Percentiles rank a stretch among this genome's conserved stretches.
These are phyloP conservation scores for Claviceps paspali DNA, from an alignment of 2,329 filamentous ascomycete species.

Conservation along the genomic window DNA sequence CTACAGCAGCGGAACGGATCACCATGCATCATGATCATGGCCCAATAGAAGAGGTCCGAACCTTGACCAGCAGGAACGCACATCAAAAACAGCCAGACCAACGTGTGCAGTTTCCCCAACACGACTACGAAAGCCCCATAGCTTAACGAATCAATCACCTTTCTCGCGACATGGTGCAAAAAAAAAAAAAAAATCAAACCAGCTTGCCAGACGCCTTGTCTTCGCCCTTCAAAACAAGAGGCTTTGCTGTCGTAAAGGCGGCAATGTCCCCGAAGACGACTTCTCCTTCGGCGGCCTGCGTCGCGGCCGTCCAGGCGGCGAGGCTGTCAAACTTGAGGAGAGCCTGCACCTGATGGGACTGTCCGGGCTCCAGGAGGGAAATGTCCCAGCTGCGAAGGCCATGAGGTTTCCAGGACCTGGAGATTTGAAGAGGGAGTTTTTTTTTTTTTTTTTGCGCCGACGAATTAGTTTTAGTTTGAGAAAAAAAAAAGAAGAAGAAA, in stretches of 20 bases:
- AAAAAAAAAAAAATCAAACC: too few species aligned
- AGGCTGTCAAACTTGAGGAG: slow-evolving; percentile 11
- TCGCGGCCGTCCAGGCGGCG: slow-evolving; percentile 9
- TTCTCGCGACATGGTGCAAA: too few species aligned
- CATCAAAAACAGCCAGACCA: too few species aligned
- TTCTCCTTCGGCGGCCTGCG: slow-evolving; percentile 2
- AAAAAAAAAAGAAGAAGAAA: not conserved
- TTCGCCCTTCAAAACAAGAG: slow-evolving; percentile 11
- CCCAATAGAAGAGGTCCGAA: too few species aligned
- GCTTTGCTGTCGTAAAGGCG: slow-evolving; percentile 10
- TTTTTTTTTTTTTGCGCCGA: too few species aligned
- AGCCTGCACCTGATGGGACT: slow-evolving; percentile 12
- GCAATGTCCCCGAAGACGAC: slow-evolving; percentile 12
- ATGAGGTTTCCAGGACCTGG: slow-evolving; percentile 9
- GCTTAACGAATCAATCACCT: too few species aligned
- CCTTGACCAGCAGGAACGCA: too few species aligned
- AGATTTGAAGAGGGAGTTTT: not conserved
- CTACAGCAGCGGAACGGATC: too few species aligned
- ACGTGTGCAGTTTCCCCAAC: too few species aligned
- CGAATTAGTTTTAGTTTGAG: too few species aligned
- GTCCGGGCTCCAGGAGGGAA: slow-evolving; percentile 8
- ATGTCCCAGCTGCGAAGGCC: slow-evolving; percentile 12
- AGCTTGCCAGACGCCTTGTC: not conserved
- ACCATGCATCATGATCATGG: too few species aligned
- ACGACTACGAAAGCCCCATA: too few species aligned